Evolutionary conservation across 2,329 filamentous ascomycete genomes (phyloP), one percentile per base, ranked within the genome.

Genomic region (Delphinella strobiligena): DNA sequence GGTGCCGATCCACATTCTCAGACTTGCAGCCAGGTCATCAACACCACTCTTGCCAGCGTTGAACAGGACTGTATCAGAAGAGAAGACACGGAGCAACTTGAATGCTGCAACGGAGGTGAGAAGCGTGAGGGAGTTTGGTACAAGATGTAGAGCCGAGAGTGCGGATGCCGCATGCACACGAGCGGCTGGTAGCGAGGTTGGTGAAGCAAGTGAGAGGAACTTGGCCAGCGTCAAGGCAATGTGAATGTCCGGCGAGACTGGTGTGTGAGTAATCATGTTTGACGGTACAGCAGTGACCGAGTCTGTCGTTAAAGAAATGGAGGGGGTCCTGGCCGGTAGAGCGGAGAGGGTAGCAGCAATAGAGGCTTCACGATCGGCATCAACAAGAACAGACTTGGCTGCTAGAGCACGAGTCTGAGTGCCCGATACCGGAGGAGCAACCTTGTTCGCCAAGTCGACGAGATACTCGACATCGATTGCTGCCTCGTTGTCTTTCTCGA

Each of bases 361-460:
- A 48, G 70, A 69, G 17, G 57, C 48, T 12, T 68, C 59, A 24
- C 72, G 68, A 39, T 69, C 62, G 5, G 65, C 57, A 38, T 72
- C 68, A n/a, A 69, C 64, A 19, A 78, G 65, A 2, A 79, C 64
- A 5, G 75, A 71, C 51, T 72, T 72, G 45, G 74, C 71, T 10
- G 72, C 71, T 4, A 77, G 60, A 11, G 74, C 71, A 33, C 75
- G 66, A 9, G 71, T 64, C 37, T 75, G 69, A 2, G 83, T 80
- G 16, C 76, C 75, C 1, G 86, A 93, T 10, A 82, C 82, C 29
- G 81, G 76, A 1, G 89, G 89, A 1, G 88, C 84, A 5, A 78
- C 73, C 42, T 74, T 72, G 45, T 85, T 68, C 2, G 88, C 85
- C 24, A 84, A 67, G 1, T 75, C 69, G 22, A 94, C 68, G 27